These are phyloP conservation scores for Phytomonas sp. DNA, from an alignment of 208 protist species.

Conservation along the genomic window DNA sequence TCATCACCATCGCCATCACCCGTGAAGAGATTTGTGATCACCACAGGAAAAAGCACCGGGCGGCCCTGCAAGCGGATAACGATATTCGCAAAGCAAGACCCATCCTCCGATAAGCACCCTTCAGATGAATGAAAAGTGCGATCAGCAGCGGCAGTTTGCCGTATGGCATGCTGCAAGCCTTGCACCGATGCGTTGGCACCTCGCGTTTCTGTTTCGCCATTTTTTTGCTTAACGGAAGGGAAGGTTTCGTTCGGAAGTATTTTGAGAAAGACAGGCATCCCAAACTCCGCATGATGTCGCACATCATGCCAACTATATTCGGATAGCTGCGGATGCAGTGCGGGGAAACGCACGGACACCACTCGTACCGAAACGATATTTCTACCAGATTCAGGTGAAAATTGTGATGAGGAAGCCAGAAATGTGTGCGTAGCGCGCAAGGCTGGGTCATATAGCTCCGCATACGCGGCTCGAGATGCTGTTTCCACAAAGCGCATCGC, in stretches of 20 bases:
- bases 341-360: background rate
- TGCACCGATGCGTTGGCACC: background rate
- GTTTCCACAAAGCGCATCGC: constrained; percentile 54
- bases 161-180: background rate
- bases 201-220: background rate
- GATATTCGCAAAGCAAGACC: constrained; percentile 39
- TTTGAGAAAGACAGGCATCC: constrained; percentile 38
- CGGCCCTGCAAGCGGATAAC: constrained; percentile 39
- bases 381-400: background rate
- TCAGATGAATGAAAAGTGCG: background rate
- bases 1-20: background rate
- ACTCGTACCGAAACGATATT: background rate
- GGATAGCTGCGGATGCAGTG: constrained; percentile 5
- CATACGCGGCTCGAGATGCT: constrained; percentile 58
- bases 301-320: constrained; percentile 36
- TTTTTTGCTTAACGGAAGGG: background rate
- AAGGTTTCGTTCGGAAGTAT: background rate
- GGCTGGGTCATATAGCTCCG: constrained; percentile 63
- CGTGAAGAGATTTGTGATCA: constrained; percentile 25
- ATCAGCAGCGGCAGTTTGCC: background rate
- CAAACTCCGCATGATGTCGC: constrained; percentile 55
- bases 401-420: background rate
- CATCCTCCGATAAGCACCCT: constrained; percentile 9
- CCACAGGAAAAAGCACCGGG: constrained; percentile 41
- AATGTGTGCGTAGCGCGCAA: background rate